phyloP scores from a whole-genome alignment of 768 basidiomycete genomes.

The Phanerochaete sordida region DNA sequence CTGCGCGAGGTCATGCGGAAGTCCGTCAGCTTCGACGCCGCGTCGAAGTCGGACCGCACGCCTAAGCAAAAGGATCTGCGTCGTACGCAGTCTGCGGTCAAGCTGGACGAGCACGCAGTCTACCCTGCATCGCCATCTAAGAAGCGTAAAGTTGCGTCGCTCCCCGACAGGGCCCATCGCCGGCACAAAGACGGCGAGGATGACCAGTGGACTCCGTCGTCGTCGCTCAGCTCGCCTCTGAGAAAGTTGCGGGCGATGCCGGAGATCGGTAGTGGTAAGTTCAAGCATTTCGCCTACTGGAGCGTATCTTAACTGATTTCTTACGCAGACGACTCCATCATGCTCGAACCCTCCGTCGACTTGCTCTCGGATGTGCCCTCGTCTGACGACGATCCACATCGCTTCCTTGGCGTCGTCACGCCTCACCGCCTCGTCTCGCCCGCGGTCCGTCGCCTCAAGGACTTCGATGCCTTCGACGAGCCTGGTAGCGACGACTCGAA shows the following conservation, averaged over 20 bases:
- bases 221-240: conserved; percentile 18
- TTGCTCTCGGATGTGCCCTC: conserved; percentile 32
- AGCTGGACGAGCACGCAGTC: background rate
- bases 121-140: background rate
- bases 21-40: conserved; percentile 16
- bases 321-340: conserved; percentile 47
- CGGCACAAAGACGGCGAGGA: background rate
- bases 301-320: background rate
- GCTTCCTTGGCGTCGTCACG: conserved; percentile 54
- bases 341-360: conserved; percentile 20
- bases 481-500: conserved; percentile 45
- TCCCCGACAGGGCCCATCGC: background rate
- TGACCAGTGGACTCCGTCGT: conserved; percentile 8
- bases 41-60: background rate
- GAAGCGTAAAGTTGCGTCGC: background rate
- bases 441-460: conserved; percentile 36
- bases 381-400: conserved; percentile 62
- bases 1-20: conserved; percentile 26
- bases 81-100: background rate
- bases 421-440: conserved; percentile 70
- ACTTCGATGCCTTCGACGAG: conserved; percentile 27
- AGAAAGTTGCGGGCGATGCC: conserved; percentile 19
- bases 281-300: background rate
- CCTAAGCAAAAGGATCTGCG: background rate
- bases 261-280: conserved; percentile 34